Base-by-base conservation (phyloP, 257 asterid species). In the Capsicum baccatum region DNA sequence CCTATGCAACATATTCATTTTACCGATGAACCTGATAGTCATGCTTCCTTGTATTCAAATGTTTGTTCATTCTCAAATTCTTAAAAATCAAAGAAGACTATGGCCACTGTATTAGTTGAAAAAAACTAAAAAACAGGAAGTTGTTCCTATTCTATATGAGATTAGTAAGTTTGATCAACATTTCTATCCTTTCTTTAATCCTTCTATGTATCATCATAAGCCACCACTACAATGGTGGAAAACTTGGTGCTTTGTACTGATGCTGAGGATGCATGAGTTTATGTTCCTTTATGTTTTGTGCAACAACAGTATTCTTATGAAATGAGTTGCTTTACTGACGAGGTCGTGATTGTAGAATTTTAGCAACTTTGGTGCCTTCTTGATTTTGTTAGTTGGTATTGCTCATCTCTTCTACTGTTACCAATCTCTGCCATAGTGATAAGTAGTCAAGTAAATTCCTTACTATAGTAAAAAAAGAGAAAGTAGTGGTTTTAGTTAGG, bases 221-320 rank as follows among this genome's bases (percentile, higher is more conserved):
- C 97, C 98, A 87, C 98, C 98, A 54, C 95, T 57, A 89, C 94
- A 37, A 19, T 97, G 80, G 89, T 92, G 86, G 95, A 91, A 76
- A 95, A 89, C 78, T 94, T 98, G 81, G 94, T 97, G 85, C 98
- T 95, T 85, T 97, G 95, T 90, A 97, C 98, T 52, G 97, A 97
- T 82, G 88, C 98, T 4, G 99, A 97, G 91, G 99, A 97, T 90
- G 97, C 92, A 98, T 97, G 92, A 95, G 99, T 97, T 91, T 87
- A 81, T 89, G 88, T 91, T 86, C 86, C 71, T 83, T 85, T 88
- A 79, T 58, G 83, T 87, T 87, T 84, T 54, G 42, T 82, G 48
- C 83, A 79, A 79, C 85, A 39, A 10, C 33, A 50, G 42, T 83
- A 16, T 33, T 58, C 64, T 54, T 76, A 21, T 76, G 63, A 14